Evolutionary conservation across 768 basidiomycete genomes (phyloP), one percentile per base, ranked within the genome.

Genomic region (Coprinopsis marcescibilis): DNA sequence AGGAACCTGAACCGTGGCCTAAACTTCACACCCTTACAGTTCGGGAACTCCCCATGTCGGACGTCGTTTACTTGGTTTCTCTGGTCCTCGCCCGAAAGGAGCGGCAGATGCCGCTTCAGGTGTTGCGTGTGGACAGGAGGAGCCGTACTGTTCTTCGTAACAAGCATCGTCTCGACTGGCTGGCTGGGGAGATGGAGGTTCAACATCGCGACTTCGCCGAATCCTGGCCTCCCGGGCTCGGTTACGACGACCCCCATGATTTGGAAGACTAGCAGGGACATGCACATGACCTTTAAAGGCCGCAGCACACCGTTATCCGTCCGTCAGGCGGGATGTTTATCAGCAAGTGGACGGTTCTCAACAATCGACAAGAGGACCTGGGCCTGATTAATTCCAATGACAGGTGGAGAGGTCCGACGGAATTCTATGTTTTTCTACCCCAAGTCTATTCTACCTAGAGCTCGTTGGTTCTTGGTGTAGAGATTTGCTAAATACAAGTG

Each of bases 161-260:
- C 15, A 67, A 65, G 43, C 55, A 60, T 11, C 50, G 56, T 2
- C 53, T 68, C n/a, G 59, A 62, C 8, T 53, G 48, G 51, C 45
- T 71, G 13, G 50, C 58, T 46, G 57, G 61, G 26, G 46, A 55
- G n/a, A 47, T 68, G 35, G 43, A 57, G 14, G 58, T 72, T 8
- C 65, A 64, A 29, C 57, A 63, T 26, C 49, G 49, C 47, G 60
- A 67, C 35, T 49, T 46, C 23, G 29, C 54, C 3, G 64, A 65
- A 43, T 46, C 56, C 4, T 76, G 74, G 74, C 73, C 72, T 6
- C 51, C 55, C 12, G 67, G 59, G 11, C 54, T 71, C 39, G 63
- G 59, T 6, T 72, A 69, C 53, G 60, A 67, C 36, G 71, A 73
- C 51, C 60, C 57, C 12, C 60, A 62, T 49, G 61, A 64, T 34